A percentile compares a stretch with the other conserved stretches of the same genome.
phyloP scores from a whole-genome alignment of 208 protist species.

The Acanthamoeba polyphaga region DNA sequence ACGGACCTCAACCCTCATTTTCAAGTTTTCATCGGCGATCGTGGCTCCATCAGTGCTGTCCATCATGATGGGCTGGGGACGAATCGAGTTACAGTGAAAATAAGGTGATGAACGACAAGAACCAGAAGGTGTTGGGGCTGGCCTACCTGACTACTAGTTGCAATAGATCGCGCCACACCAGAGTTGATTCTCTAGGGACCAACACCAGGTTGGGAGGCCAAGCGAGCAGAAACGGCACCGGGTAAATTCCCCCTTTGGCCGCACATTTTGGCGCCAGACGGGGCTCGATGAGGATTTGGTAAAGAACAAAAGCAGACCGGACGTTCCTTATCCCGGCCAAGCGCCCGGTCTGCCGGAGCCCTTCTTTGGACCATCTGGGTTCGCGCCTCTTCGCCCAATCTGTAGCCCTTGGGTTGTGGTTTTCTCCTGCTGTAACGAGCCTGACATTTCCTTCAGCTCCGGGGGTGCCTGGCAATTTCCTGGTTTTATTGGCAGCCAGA shows the following conservation, averaged over 20 bases:
- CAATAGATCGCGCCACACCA: too few relatives aligned
- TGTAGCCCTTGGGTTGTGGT: too few relatives aligned
- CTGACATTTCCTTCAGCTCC: too few relatives aligned
- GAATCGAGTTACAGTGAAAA: not conserved
- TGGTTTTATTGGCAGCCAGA: not conserved
- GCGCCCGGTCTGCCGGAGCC: too few relatives aligned
- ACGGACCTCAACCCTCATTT: not conserved
- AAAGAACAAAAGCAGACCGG: too few relatives aligned
- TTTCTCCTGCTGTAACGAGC: too few relatives aligned
- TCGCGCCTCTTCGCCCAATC: too few relatives aligned
- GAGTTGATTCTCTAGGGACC: not conserved
- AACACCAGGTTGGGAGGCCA: not conserved
- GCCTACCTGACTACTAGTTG: too few relatives aligned
- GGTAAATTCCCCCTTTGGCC: not conserved
- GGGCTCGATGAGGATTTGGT: too few relatives aligned
- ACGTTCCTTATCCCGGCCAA: too few relatives aligned
- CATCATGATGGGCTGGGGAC: not conserved
- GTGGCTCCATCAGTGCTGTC: not conserved
- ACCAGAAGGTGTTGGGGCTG: not conserved
- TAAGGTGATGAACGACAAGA: not conserved
- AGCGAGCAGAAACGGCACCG: not conserved
- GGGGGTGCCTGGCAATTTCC: too few relatives aligned
- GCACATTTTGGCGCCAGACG: not conserved
- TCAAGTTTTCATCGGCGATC: not conserved
- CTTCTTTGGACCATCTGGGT: too few relatives aligned